These are phyloP conservation scores for Brassica incana DNA, from an alignment of 345 rosid species.

Conservation along the genomic window DNA sequence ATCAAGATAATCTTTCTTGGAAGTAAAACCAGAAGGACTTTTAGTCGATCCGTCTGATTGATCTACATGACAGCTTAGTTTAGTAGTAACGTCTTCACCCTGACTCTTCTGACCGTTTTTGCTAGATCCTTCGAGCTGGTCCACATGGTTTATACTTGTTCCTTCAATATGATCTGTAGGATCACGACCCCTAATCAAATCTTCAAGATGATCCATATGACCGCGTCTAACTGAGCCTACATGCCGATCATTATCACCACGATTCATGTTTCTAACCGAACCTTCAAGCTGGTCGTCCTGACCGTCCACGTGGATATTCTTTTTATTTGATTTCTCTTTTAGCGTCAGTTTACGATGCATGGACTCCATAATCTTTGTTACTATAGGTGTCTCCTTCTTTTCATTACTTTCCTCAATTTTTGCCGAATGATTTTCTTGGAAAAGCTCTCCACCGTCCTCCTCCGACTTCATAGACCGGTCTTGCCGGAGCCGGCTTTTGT, in stretches of 20 bases:
- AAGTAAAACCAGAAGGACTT: conserved; percentile 16
- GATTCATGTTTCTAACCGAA: conserved; percentile 6
- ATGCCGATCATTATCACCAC: conserved; percentile 9
- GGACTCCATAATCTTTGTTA: conserved; percentile 35
- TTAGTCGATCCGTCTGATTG: background rate
- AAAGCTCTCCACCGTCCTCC: conserved; percentile 23
- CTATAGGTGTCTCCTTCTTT: conserved; percentile 20
- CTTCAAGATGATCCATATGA: conserved; percentile 39
- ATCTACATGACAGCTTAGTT: conserved; percentile 11
- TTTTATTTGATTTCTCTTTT: conserved; percentile 26
- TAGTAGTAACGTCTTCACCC: background rate
- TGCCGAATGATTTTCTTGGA: background rate
- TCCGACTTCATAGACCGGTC: conserved; percentile 26
- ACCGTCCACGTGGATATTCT: conserved; percentile 17
- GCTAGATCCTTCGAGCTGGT: conserved; percentile 17
- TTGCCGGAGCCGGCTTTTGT: conserved; percentile 28
- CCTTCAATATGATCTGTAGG: conserved; percentile 13
- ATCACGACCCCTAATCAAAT: conserved; percentile 31
- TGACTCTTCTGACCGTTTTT: conserved; percentile 4
- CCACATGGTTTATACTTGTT: background rate
- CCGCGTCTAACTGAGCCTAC: conserved; percentile 17
- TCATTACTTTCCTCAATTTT: conserved; percentile 5
- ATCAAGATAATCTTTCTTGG: conserved; percentile 36
- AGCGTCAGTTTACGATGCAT: conserved; percentile 38
- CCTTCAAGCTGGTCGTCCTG: conserved; percentile 27